Evolutionary conservation across 345 rosid genomes (phyloP), one percentile per base, ranked within the genome.

Genomic region (Citrus medica): DNA sequence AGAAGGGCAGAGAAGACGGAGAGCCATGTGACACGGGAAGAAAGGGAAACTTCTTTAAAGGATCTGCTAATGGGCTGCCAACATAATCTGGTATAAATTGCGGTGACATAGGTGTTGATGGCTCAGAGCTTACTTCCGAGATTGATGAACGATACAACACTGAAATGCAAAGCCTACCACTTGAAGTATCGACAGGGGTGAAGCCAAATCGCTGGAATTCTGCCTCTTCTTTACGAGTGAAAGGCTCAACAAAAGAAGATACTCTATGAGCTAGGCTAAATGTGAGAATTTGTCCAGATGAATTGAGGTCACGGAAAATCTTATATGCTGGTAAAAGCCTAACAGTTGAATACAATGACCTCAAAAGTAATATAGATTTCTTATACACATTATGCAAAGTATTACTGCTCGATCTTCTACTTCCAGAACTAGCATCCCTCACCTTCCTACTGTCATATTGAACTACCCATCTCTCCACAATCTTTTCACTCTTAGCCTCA

Each of bases 11-110:
- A 53, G 94, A 94, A 7, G 94, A 92, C 37, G 97, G 96, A 63
- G 95, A 94, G 72, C 92, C 88, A 40, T 85, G 92, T 2, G 95
- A 80, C 74, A 86, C 80, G 9, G 99, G 97, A 76, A 89, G 90
- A 56, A 91, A 88, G n/a, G 97, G 89, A 67, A 96, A 90, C 75
- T 89, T 90, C 85, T 87, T 96, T 42, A 94, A 79, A 13, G 97
- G 98, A 74, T 96, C 93, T 71, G 94, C 94, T 84, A 96, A 83
- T 55, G 99, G 99, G 82, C 99, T 94, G 63, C 99, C 99, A 83
- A 96, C 99, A 82, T 96, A 96, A 84, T 94, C 93, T 0, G 88
- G 88, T 74, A 96, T 96, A 83, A 92, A 88, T 27, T 90, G 95
- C 24, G 99, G 92, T 65, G 97, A 89, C 84, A 96, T 76, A 32